Base-by-base conservation (phyloP, 371 early-diverging fungal species). In the Syncephalis fuscata region DNA sequence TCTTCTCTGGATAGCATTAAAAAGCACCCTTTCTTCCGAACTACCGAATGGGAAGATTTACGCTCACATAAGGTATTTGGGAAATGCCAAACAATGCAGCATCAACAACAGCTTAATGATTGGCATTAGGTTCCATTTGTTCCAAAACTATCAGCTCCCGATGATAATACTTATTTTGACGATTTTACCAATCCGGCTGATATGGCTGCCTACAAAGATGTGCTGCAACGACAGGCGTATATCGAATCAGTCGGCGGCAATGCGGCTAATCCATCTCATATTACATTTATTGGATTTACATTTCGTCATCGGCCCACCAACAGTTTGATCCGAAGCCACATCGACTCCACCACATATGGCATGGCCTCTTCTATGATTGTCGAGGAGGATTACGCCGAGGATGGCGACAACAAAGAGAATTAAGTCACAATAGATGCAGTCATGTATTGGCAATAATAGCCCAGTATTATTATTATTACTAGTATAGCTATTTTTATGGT, bases 131-230 rank as follows among this genome's bases (percentile, higher is more conserved):
- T 87, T 10, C 85, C 86, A 15, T 86, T 85, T 56, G 71, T 84
- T 9, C 92, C 92, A 1, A 66, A 70, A 51, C 66, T 88, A 20
- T 56, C 62, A 43, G 62, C 68, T 5, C 74, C 74, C 32, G 63
- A 62, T 36, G 90, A 90, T 61, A 81, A 82, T 17, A 62, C 73
- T 9, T 85, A 91, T 66, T 91, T 93, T 74, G 86, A 85, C 59
- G 83, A 88, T 62, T 80, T 82, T 52, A 60, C 64, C 24, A 68
- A 79, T 52, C 73, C 76, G 37, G 66, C 68, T n/a, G 80, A 74
- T 37, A 53, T 80, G 76, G 71, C 66, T 23, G 67, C 79, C 41
- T 85, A 85, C 62, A 66, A 71, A 54, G 84, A 81, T 44, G 79
- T 85, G 39, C 55, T 67, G 51, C 59, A 76, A 49, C 64, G 77